These are phyloP conservation scores for bread wheat (Triticum aestivum) DNA, from an alignment of 176 grass and related monocot species.

Conservation along the genomic window IWGSC_CS_RefSeq_v2.1 NC_057805.1:57207873-57208372, in stretches of 20 bases:
- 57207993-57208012: conserved; percentile 1
- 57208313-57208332: too few relatives aligned
- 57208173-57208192: background rate
- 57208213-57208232: background rate
- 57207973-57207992: background rate
- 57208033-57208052: background rate
- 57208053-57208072: background rate
- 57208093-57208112: background rate
- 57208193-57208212: background rate
- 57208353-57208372: too few relatives aligned
- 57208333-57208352: too few relatives aligned
- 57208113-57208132: background rate
- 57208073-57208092: background rate
- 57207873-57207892: conserved; percentile 26
- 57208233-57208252: background rate
- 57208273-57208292: too few relatives aligned
- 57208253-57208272: background rate
- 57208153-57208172: background rate
- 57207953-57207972: background rate
- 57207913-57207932: background rate
- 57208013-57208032: background rate
- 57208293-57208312: too few relatives aligned
- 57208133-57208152: background rate
- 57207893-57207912: background rate
- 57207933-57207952: conserved; percentile 14